Evolutionary conservation across 805 yeast genomes (phyloP), one percentile per base, ranked within the genome.

Genomic region (Kuraishia cidri): DNA sequence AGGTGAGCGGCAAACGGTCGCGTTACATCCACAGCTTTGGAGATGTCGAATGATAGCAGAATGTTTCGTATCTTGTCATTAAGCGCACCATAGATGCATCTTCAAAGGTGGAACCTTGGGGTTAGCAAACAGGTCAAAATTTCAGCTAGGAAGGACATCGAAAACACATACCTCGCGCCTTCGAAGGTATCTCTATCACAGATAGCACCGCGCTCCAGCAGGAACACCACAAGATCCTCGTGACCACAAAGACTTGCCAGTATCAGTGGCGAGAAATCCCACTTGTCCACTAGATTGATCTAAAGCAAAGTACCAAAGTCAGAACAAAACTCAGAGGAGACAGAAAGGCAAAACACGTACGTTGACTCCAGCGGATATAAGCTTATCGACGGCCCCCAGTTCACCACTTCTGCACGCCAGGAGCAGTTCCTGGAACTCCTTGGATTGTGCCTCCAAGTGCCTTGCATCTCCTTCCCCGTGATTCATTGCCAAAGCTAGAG

Each of bases 151-250:
- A 7, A 21, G 11, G 24, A 21, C 11, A 11, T 21, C 11, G 8
- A 21, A n/a, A n/a, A 16, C 13, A 29, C 31, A 14, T 11, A 27
- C 33, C 33, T 35, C 9, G 79, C 84, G 3, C 94, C 92, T 50
- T 81, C 83, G 46, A 75, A 75, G n/a, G 87, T 77, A 47, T 82
- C 90, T 45, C 85, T 64, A 50, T 80, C 88, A 50, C 90, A 81
- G 6, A 75, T 64, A 0, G 92, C 86, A 6, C 94, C 94, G 29
- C 74, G 56, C 29, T 69, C 64, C 7, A 83, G 57, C 15, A 83
- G 55, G 31, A 76, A 50, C 33, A 58, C 61, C n/a, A 83, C 92
- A 4, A 83, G 64, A 1, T 58, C 60, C 38, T 64, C 66, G 50
- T 82, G 90, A 1, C 94, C 94, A 57, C 94, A 82, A 9, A 82